Evolutionary conservation across 331 rosid genomes (phyloP).

Genomic region (Acacia concinna): DNA sequence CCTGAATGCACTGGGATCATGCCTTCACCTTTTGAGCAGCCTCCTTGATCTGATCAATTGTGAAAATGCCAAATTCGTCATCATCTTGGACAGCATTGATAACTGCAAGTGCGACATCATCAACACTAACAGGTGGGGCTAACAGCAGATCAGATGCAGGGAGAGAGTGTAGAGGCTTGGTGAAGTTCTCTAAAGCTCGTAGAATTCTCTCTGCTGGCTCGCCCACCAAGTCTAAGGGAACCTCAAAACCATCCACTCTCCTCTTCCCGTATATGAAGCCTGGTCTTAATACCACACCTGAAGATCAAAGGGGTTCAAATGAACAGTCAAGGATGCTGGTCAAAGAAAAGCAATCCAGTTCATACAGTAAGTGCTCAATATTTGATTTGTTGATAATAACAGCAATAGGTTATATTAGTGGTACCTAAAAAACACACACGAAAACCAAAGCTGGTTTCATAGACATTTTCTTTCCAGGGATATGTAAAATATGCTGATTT

Average conservation of each 20-base stretch:
- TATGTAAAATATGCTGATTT: neutral
- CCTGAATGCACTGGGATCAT: constrained; percentile 37
- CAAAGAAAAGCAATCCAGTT: neutral
- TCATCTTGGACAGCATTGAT: constrained; percentile 76
- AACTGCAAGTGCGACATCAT: constrained; percentile 79
- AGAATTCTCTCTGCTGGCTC: constrained; percentile 81
- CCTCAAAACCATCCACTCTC: constrained; percentile 77
- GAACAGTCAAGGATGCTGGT: constrained; percentile 11
- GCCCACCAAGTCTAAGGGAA: constrained; percentile 86
- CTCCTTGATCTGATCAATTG: constrained; percentile 93
- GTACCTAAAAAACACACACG: constrained; percentile 2
- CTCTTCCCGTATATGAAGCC: constrained; percentile 90
- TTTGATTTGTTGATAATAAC: neutral
- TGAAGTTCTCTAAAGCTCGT: constrained; percentile 58
- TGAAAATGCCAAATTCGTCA: constrained; percentile 81
- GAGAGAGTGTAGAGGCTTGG: constrained; percentile 81
- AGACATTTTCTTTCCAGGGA: neutral
- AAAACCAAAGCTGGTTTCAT: neutral
- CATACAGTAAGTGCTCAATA: neutral
- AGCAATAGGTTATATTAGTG: neutral
- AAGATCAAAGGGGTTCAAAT: constrained; percentile 26
- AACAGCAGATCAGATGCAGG: constrained; percentile 87
- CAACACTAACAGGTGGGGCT: constrained; percentile 89
- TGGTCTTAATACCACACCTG: constrained; percentile 92
- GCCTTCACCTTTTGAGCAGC: constrained; percentile 72